phyloP scores from a whole-genome alignment of 2,329 filamentous ascomycete species.

The Raffaelea albimanens region DNA sequence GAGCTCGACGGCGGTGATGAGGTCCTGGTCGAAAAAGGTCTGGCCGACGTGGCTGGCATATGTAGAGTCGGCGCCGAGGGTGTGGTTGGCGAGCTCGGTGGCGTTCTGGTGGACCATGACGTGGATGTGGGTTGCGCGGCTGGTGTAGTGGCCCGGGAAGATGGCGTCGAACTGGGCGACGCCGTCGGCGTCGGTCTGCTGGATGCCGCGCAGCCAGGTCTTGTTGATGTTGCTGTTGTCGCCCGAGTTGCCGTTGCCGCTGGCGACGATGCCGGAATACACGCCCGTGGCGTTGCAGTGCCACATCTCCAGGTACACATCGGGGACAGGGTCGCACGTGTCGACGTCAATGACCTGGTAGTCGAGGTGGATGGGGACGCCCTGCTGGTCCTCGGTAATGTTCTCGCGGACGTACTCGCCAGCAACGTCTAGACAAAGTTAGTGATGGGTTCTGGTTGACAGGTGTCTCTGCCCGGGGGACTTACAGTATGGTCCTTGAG shows the following conservation, averaged over 20 bases:
- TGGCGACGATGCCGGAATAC: conserved; percentile 25
- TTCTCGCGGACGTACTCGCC: conserved; percentile 41
- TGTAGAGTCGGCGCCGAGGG: conserved; percentile 34
- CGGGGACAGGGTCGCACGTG: conserved; percentile 40
- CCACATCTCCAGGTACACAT: conserved; percentile 45
- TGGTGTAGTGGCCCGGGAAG: conserved; percentile 36
- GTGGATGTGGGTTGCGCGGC: conserved; percentile 29
- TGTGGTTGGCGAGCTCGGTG: conserved; percentile 36
- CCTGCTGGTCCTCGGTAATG: conserved; percentile 35
- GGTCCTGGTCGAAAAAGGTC: conserved; percentile 49
- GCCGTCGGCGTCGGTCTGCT: conserved; percentile 29
- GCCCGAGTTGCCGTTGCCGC: conserved; percentile 21
- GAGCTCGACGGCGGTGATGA: conserved; percentile 39
- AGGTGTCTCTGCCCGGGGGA: neutral
- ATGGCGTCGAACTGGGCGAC: conserved; percentile 30
- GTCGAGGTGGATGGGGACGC: conserved; percentile 39
- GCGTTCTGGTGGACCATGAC: conserved; percentile 18
- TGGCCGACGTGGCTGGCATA: conserved; percentile 49
- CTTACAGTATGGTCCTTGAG: conserved; percentile 40
- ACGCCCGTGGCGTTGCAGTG: conserved; percentile 29
- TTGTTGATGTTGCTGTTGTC: conserved; percentile 21
- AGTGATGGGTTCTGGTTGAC: neutral
- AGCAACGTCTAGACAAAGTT: conserved; percentile 23
- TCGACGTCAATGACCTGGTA: conserved; percentile 44
- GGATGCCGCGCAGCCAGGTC: conserved; percentile 34